These are phyloP conservation scores for Thelonectria olida DNA, from an alignment of 2,329 filamentous ascomycete genomes.

Conservation along the genomic window DNA sequence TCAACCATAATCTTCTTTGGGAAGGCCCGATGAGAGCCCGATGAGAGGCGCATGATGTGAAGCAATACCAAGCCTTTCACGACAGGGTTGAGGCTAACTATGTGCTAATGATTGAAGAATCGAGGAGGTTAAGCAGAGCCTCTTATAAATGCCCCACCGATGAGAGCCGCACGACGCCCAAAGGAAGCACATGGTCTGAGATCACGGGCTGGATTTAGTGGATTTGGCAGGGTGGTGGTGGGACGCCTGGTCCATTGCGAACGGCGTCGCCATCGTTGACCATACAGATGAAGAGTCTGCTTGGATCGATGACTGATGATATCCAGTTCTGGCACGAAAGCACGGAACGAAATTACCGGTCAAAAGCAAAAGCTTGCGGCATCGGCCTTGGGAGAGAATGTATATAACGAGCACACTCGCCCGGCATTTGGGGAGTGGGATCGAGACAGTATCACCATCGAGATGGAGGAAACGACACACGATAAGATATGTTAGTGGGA, in stretches of 20 bases:
- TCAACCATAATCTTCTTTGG: not conserved
- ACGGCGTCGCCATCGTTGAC: constrained; percentile 14
- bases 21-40: not conserved
- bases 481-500: not conserved
- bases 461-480: constrained; percentile 1
- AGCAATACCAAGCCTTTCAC: constrained; percentile 13
- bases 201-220: constrained; percentile 24
- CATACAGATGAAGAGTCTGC: constrained; percentile 17
- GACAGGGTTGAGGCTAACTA: constrained; percentile 30
- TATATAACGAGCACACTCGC: constrained; percentile 14
- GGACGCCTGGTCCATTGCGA: constrained; percentile 18
- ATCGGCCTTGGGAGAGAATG: not conserved
- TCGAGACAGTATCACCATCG: not conserved
- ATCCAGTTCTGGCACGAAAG: constrained; percentile 11
- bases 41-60: constrained; percentile 5
- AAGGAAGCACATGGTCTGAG: constrained; percentile 23
- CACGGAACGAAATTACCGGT: constrained; percentile 18
- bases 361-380: constrained; percentile 3
- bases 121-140: constrained; percentile 31
- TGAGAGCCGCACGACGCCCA: constrained; percentile 33
- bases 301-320: constrained; percentile 21
- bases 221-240: constrained; percentile 23
- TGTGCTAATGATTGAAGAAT: constrained; percentile 37
- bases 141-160: constrained; percentile 25
- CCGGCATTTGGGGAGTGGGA: constrained; percentile 4